phyloP scores from a whole-genome alignment of 78 protist species.

The Dictyostelium citrinum region DNA sequence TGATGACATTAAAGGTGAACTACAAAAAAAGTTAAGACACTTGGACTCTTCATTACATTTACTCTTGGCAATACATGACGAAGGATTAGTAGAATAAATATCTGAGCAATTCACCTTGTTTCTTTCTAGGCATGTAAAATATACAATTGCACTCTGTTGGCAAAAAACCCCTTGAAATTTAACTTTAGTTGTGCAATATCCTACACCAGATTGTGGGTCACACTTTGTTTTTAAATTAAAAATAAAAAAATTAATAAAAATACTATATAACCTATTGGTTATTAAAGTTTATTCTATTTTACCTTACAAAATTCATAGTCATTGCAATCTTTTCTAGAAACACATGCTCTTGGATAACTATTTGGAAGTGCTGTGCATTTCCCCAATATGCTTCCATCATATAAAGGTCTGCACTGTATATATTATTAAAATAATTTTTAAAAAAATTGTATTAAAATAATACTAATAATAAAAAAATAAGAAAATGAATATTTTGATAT shows the following conservation, averaged over 20 bases:
- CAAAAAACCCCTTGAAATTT: not conserved
- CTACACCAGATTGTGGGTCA: conserved; percentile 5
- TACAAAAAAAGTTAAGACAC: not conserved
- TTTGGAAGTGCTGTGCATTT: not conserved
- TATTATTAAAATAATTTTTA: too few species aligned
- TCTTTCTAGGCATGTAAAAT: not conserved
- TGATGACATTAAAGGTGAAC: not conserved
- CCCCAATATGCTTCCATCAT: not conserved
- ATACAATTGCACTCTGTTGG: not conserved
- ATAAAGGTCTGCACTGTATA: not conserved
- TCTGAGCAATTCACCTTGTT: not conserved
- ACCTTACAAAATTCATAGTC: conserved; percentile 4
- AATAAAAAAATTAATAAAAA: too few species aligned
- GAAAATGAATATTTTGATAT: too few species aligned
- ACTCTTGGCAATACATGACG: not conserved
- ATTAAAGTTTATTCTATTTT: too few species aligned
- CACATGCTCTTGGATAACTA: not conserved
- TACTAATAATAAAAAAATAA: too few species aligned
- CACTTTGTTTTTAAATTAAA: not conserved
- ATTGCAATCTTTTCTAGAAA: not conserved
- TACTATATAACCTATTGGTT: too few species aligned
- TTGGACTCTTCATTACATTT: not conserved
- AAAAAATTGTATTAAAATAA: too few species aligned
- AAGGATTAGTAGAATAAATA: not conserved
- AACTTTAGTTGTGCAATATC: not conserved